These are phyloP conservation scores for Cyclotella baltica DNA, from an alignment of 108 stramenopile species.

Conservation along the genomic window DNA sequence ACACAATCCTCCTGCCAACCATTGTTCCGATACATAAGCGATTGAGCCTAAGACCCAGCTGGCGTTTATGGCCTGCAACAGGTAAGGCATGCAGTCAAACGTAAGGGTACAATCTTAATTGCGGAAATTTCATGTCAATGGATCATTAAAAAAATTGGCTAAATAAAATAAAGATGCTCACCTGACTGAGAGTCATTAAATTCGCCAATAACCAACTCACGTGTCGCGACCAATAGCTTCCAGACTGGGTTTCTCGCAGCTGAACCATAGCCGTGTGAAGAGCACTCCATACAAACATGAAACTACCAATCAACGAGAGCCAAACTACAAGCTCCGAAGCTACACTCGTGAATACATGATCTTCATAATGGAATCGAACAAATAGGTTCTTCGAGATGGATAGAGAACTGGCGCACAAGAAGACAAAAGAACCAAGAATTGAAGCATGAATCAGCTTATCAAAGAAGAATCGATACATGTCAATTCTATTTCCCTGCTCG, in stretches of 20 bases:
- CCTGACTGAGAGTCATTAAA: constrained; percentile 5
- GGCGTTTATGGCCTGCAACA: constrained; percentile 14
- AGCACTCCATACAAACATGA: constrained; percentile 15
- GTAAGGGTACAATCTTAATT: not conserved
- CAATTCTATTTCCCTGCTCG: not conserved
- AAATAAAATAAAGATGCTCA: not conserved
- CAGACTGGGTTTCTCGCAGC: not conserved
- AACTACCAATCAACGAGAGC: constrained; percentile 11
- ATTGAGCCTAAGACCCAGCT: constrained; percentile 20
- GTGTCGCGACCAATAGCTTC: not conserved
- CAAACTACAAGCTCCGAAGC: not conserved
- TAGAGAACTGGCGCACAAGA: constrained; percentile 20
- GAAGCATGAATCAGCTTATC: constrained; percentile 3
- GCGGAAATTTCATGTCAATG: not conserved
- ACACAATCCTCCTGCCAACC: constrained; percentile 16
- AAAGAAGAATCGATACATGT: constrained; percentile 3
- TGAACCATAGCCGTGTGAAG: not conserved
- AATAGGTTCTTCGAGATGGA: constrained; percentile 22
- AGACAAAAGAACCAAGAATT: constrained; percentile 4
- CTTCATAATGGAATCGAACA: constrained; percentile 6
- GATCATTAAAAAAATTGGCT: too few species aligned
- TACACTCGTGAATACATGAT: not conserved
- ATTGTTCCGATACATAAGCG: constrained; percentile 9
- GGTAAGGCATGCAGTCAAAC: not conserved
- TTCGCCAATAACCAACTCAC: not conserved